A percentile compares a stretch with the other conserved stretches of the same genome.
These are phyloP conservation scores for Pseudopithomyces chartarum DNA, from an alignment of 2,329 filamentous ascomycete genomes.

Conservation along the genomic window DNA sequence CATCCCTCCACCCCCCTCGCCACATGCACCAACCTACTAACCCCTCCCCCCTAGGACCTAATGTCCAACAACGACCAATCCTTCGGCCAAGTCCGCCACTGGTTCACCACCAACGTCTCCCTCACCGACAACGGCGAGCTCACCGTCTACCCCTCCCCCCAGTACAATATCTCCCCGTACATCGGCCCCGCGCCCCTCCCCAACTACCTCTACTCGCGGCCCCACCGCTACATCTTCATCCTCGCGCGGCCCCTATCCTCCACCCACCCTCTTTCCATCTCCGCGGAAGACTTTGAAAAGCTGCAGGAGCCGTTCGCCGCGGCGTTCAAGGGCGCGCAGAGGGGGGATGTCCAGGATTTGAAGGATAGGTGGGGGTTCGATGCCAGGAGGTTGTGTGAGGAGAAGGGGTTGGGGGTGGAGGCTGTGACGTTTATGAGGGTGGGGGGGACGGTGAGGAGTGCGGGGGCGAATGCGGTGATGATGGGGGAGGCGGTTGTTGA, in stretches of 20 bases:
- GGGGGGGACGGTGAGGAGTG: conserved; percentile 22
- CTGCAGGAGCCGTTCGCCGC: conserved; percentile 23
- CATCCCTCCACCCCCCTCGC: neutral
- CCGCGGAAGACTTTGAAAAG: conserved; percentile 20
- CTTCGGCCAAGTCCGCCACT: conserved; percentile 30
- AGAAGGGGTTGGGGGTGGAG: conserved; percentile 22
- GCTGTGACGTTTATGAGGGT: conserved; percentile 25
- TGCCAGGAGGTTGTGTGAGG: conserved; percentile 22
- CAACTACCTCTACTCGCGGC: conserved; percentile 25
- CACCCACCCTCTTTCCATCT: conserved; percentile 10
- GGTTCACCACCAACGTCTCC: conserved; percentile 25
- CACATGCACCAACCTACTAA: neutral
- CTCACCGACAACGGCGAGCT: conserved; percentile 16
- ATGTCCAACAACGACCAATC: conserved; percentile 27
- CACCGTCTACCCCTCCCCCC: conserved; percentile 1
- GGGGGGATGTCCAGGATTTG: conserved; percentile 22
- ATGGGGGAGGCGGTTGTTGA: conserved; percentile 22
- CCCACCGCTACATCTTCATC: conserved; percentile 28
- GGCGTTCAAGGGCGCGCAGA: conserved; percentile 21
- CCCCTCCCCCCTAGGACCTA: conserved; percentile 15
- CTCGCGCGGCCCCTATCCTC: conserved; percentile 15
- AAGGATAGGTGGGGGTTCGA: conserved; percentile 31
- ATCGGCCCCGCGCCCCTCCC: conserved; percentile 26
- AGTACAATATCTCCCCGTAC: conserved; percentile 19
- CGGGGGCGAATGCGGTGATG: conserved; percentile 17